Evolutionary conservation across 768 basidiomycete genomes (phyloP).

Genomic region (Boletellus emodensis): DNA sequence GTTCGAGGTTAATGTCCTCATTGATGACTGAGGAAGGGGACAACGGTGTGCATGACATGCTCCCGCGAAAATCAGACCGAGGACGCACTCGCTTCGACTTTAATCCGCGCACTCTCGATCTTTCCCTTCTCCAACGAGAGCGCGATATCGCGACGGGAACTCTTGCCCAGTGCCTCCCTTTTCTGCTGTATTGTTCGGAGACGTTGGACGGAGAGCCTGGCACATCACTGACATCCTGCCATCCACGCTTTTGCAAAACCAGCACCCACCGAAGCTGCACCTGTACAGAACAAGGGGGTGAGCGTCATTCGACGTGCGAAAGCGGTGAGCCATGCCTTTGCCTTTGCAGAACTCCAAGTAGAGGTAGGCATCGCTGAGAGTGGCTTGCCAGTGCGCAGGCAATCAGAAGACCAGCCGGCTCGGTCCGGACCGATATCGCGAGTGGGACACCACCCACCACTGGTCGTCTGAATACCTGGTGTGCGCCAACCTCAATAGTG

Average conservation of each 20-base stretch:
- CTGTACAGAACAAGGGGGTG: constrained; percentile 21
- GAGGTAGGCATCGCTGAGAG: constrained; percentile 25
- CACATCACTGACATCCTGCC: constrained; percentile 4
- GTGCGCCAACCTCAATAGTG: neutral
- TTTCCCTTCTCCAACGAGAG: constrained; percentile 74
- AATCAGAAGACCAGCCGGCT: neutral
- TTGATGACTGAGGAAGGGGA: constrained; percentile 56
- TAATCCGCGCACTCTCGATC: constrained; percentile 79
- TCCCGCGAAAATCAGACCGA: constrained; percentile 3
- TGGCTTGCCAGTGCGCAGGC: too few relatives aligned
- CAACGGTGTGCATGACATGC: constrained; percentile 5
- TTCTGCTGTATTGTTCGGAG: constrained; percentile 87
- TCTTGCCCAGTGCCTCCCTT: constrained; percentile 80
- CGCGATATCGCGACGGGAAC: constrained; percentile 75
- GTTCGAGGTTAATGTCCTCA: constrained; percentile 80
- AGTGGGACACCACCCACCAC: neutral
- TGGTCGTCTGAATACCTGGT: neutral
- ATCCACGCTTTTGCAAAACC: neutral
- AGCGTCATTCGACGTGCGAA: neutral
- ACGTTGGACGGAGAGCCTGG: constrained; percentile 79
- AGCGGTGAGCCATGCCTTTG: constrained; percentile 40
- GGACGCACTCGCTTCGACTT: constrained; percentile 74
- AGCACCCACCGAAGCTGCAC: constrained; percentile 45
- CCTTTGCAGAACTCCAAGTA: constrained; percentile 60
- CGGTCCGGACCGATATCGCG: constrained; percentile 5